phyloP scores from a whole-genome alignment of 2,329 filamentous ascomycete species.

The Rhynchosporium agropyri region DNA sequence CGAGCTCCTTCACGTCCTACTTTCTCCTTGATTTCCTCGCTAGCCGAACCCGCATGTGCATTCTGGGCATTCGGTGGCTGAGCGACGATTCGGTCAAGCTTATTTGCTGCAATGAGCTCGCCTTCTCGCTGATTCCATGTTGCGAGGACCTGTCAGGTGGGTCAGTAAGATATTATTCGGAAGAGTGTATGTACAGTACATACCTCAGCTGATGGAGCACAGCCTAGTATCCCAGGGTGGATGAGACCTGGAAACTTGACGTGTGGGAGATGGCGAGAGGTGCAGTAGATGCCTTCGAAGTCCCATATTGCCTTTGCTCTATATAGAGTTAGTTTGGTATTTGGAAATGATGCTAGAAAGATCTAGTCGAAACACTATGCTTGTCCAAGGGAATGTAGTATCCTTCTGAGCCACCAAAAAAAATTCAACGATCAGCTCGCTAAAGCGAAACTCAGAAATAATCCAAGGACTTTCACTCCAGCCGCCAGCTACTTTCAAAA shows the following conservation, averaged over 20 bases:
- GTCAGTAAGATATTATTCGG: background rate
- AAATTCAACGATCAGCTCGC: too few relatives aligned
- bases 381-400: background rate
- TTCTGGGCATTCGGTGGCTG: slow-evolving; percentile 73
- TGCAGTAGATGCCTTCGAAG: slow-evolving; percentile 78
- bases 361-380: background rate
- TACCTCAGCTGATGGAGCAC: slow-evolving; percentile 69
- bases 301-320: slow-evolving; percentile 74
- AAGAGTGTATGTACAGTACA: slow-evolving; percentile 4
- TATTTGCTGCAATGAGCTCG: slow-evolving; percentile 72
- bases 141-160: slow-evolving; percentile 56
- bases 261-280: slow-evolving; percentile 81
- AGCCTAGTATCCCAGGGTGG: slow-evolving; percentile 89
- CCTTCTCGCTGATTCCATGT: slow-evolving; percentile 85
- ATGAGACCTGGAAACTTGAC: slow-evolving; percentile 89
- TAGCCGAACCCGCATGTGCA: slow-evolving; percentile 70
- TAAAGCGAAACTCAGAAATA: too few relatives aligned
- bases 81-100: slow-evolving; percentile 72
- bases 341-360: background rate
- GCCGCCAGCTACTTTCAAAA: too few relatives aligned
- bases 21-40: slow-evolving; percentile 60
- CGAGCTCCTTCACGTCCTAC: slow-evolving; percentile 78
- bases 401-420: background rate
- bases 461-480: too few relatives aligned
- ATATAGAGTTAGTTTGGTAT: slow-evolving; percentile 4